Evolutionary conservation across 176 grass and related monocot genomes (phyloP).

Genomic region (Ensete glaucum): DNA sequence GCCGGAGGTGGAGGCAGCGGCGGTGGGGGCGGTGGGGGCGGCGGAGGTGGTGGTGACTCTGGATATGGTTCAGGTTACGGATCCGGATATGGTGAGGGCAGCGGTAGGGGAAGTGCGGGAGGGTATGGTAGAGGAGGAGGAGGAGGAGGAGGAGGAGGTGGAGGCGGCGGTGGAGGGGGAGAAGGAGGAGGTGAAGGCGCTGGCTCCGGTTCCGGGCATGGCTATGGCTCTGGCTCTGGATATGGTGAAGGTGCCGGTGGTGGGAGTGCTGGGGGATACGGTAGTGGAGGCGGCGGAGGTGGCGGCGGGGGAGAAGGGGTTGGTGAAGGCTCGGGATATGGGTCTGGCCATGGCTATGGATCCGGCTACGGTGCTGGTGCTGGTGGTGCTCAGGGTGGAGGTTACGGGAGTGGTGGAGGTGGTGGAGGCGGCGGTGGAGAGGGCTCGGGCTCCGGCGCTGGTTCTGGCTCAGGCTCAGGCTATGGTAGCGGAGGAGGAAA

Average conservation of each 20-base stretch:
- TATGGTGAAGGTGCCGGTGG: background rate
- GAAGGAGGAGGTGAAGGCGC: background rate
- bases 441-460: background rate
- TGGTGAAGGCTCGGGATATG: background rate
- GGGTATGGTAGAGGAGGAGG: background rate
- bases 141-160: background rate
- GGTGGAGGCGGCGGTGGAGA: slow-evolving; percentile 1
- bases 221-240: background rate
- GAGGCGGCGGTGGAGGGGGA: background rate
- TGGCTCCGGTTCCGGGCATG: background rate
- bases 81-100: background rate
- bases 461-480: background rate
- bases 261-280: background rate
- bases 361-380: slow-evolving; percentile 5
- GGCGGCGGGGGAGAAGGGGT: slow-evolving; percentile 1
- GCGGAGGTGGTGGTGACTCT: background rate
- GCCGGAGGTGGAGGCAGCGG: background rate
- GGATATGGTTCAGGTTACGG: background rate
- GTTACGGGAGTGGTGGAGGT: background rate
- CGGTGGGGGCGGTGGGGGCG: background rate
- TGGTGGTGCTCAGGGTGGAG: slow-evolving; percentile 1
- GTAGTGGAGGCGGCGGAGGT: background rate
- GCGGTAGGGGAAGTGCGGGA: background rate
- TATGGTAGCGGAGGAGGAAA: background rate
- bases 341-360: slow-evolving; percentile 4